Evolutionary conservation across 257 asterid genomes (phyloP).

Genomic region (Voacanga thouarsii): DNA sequence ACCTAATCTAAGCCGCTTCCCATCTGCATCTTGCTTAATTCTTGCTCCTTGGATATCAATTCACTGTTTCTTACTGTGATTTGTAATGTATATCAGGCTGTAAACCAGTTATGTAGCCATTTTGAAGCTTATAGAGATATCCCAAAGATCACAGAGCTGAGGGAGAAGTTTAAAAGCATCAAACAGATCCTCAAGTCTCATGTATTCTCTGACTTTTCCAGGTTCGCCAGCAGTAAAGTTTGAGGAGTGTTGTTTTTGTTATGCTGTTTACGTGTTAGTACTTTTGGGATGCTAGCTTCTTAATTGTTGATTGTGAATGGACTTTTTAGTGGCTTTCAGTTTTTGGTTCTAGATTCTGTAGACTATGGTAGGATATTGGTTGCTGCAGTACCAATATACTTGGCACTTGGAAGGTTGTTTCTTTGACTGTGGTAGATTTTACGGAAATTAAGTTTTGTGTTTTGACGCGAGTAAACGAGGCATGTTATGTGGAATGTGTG

Average conservation of each 20-base stretch:
- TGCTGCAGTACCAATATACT: not conserved
- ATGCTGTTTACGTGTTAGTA: conserved; percentile 2
- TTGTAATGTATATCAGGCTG: conserved; percentile 67
- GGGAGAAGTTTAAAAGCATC: conserved; percentile 92
- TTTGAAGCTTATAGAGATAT: conserved; percentile 94
- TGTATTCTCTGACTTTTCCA: conserved; percentile 93
- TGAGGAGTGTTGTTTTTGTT: conserved; percentile 5
- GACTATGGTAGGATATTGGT: not conserved
- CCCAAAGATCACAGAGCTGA: conserved; percentile 88
- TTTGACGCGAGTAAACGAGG: not conserved
- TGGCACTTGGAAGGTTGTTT: not conserved
- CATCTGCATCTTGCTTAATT: not conserved
- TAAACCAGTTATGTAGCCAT: conserved; percentile 93
- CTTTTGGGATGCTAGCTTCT: not conserved
- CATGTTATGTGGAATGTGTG: not conserved
- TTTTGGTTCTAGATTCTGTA: not conserved
- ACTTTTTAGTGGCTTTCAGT: not conserved
- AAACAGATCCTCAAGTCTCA: conserved; percentile 91
- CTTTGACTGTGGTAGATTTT: not conserved
- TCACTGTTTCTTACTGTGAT: conserved; percentile 22
- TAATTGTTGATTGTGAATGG: not conserved
- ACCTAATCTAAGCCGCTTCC: not conserved
- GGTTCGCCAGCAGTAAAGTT: conserved; percentile 43
- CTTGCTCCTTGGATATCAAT: not conserved
- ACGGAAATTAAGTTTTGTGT: not conserved